Base-by-base conservation (phyloP, 1,139 yeast genomes). In the Saccharomyces hybrid region DNA sequence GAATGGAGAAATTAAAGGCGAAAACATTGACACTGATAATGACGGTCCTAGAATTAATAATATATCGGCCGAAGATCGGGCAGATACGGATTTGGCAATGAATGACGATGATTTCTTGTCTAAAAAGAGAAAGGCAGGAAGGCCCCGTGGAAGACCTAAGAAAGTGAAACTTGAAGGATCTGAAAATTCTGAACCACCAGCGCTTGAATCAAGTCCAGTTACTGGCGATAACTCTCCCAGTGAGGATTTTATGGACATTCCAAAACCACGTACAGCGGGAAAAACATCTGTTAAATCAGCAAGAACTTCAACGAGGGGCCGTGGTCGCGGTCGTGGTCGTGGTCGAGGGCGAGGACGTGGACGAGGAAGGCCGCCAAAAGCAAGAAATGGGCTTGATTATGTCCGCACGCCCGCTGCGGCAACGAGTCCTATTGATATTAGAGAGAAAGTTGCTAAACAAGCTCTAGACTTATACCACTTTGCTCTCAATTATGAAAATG, bases 401-500 rank as follows among this genome's bases (percentile, higher is more conserved):
- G 58, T 72, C 64, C 62, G 79, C 46, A 65, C 74, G 11, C 69
- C 76, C 0, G 78, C 75, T 29, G 78, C 74, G 34, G 70, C 84
- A 47, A 69, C 71, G 0, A 67, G 64, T 8, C 69, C 84, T 62
- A 76, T 76, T 66, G 63, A 68, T n/a, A 68, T 68, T 9, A 67
- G 78, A 59, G 75, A 74, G 48, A 66, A 63, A 8, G 77, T 83
- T 47, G 53, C 64, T 9, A 53, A 57, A 49, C 50, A 64, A 27
- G 71, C 70, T 7, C 57, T 59, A 26, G 52, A 48, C 11, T 51
- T 68, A 14, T 77, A 76, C 61, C 75, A 77, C n/a, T 68, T 71
- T 50, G 66, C 83, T 27, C 62, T 76, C 52, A 72, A 73, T 50
- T 76, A 75, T 61, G 66, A 71, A 27, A 78, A 79, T 69, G 77